Conservation (phyloP, 2,329 filamentous ascomycete species). For the Colletotrichum sidae region DNA sequence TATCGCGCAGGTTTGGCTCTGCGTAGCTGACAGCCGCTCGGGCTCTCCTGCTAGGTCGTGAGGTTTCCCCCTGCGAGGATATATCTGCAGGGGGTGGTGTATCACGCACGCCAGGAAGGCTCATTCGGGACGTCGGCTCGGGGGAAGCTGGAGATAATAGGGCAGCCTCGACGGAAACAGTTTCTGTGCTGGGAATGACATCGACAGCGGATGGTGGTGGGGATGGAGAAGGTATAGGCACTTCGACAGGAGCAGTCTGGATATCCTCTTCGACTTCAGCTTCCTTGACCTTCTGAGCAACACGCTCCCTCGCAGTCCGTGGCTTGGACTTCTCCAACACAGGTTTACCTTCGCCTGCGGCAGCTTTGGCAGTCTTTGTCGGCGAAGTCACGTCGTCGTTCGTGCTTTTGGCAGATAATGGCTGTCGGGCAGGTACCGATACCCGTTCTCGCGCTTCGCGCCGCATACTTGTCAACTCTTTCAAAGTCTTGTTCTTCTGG, state of each 20-base stretch:
- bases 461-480: conserved; percentile 56
- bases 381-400: conserved; percentile 71
- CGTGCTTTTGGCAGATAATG: conserved; percentile 68
- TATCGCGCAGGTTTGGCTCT: conserved; percentile 83
- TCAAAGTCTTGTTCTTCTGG: conserved; percentile 57
- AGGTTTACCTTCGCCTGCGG: conserved; percentile 37
- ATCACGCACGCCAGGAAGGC: conserved; percentile 58
- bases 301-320: conserved; percentile 38
- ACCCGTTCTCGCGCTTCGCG: conserved; percentile 53
- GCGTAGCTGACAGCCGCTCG: conserved; percentile 81
- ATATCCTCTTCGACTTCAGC: conserved; percentile 14
- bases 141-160: conserved; percentile 62
- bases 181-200: conserved; percentile 40
- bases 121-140: conserved; percentile 51
- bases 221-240: conserved; percentile 12
- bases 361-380: conserved; percentile 58
- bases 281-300: conserved; percentile 47
- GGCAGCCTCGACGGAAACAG: conserved; percentile 53
- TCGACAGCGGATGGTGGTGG: conserved; percentile 25
- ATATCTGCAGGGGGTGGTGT: conserved; percentile 72
- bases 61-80: conserved; percentile 65
- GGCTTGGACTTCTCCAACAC: conserved; percentile 46
- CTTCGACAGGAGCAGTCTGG: conserved; percentile 9
- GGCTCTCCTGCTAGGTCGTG: conserved; percentile 74
- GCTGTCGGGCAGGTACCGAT: conserved; percentile 54